Evolutionary conservation across 805 yeast species (phyloP).

Genomic region (Yamadazyma kitorensis): DNA sequence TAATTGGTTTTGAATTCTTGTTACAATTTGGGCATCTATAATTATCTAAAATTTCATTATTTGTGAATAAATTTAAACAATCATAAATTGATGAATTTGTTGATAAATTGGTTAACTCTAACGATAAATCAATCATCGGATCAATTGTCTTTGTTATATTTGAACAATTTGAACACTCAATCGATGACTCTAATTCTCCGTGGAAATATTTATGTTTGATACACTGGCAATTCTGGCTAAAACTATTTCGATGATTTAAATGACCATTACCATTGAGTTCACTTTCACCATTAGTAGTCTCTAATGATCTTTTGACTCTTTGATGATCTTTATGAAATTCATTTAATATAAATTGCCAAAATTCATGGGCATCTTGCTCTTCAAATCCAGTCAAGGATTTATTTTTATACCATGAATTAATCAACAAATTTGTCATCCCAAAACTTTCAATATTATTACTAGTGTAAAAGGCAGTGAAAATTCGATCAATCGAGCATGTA

Average conservation of each 20-base stretch:
- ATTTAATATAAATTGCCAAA: conserved; percentile 87
- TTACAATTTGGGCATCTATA: conserved; percentile 71
- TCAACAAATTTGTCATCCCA: conserved; percentile 77
- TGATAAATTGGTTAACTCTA: conserved; percentile 53
- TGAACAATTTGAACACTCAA: conserved; percentile 69
- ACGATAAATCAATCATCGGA: conserved; percentile 85
- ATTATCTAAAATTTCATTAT: conserved; percentile 70
- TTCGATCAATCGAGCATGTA: conserved; percentile 80
- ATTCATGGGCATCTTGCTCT: conserved; percentile 98
- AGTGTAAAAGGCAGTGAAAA: conserved; percentile 73
- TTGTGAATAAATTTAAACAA: conserved; percentile 76
- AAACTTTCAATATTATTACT: conserved; percentile 59
- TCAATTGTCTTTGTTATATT: conserved; percentile 70
- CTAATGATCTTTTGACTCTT: conserved; percentile 18
- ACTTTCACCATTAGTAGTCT: background rate
- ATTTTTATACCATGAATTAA: conserved; percentile 86
- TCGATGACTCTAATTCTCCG: conserved; percentile 78
- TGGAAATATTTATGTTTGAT: conserved; percentile 79
- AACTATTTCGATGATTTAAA: conserved; percentile 2
- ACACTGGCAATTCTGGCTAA: conserved; percentile 55
- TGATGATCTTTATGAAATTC: conserved; percentile 59
- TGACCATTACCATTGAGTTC: conserved; percentile 1
- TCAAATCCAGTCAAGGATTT: conserved; percentile 89
- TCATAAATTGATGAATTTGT: conserved; percentile 46
- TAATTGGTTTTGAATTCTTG: conserved; percentile 56